These are phyloP conservation scores for Metschnikowia gelsemii DNA, from an alignment of 805 yeast species.

Conservation along the genomic window DNA sequence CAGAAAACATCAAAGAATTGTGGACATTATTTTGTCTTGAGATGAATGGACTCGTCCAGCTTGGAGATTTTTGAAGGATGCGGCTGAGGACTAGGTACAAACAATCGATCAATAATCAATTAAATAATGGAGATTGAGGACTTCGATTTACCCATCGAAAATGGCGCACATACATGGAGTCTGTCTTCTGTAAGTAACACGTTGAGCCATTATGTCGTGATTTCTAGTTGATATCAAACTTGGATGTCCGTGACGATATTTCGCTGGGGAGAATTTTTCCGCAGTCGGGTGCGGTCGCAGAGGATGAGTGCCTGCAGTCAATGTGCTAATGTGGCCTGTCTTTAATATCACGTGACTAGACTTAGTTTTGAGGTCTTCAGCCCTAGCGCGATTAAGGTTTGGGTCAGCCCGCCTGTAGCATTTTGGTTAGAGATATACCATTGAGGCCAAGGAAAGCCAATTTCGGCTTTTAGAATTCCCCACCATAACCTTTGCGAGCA, in stretches of 20 bases:
- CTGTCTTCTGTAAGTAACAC: conserved; percentile 41
- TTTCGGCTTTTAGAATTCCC: too few relatives aligned
- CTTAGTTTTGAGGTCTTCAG: conserved; percentile 16
- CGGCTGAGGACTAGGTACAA: not conserved
- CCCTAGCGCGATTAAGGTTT: too few relatives aligned
- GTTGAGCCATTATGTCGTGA: conserved; percentile 78
- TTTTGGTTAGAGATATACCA: too few relatives aligned
- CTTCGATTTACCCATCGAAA: not conserved
- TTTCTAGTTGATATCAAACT: conserved; percentile 13
- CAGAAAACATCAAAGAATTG: too few relatives aligned
- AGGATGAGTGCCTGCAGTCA: conserved; percentile 18
- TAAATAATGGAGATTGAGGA: not conserved
- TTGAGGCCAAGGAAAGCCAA: too few relatives aligned
- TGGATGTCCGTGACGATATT: conserved; percentile 1
- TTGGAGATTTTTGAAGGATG: too few relatives aligned
- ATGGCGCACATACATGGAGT: conserved; percentile 37
- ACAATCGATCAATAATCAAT: not conserved
- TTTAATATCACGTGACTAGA: conserved; percentile 13
- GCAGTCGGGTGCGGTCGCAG: conserved; percentile 14
- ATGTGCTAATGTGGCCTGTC: not conserved
- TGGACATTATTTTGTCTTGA: too few relatives aligned
- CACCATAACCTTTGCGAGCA: too few relatives aligned
- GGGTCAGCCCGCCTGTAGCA: too few relatives aligned
- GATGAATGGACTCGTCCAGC: too few relatives aligned
- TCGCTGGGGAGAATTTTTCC: conserved; percentile 17